Evolutionary conservation across 495 filamentous ascomycete genomes (phyloP).

Genomic region (Penicillium egyptiacum): DNA sequence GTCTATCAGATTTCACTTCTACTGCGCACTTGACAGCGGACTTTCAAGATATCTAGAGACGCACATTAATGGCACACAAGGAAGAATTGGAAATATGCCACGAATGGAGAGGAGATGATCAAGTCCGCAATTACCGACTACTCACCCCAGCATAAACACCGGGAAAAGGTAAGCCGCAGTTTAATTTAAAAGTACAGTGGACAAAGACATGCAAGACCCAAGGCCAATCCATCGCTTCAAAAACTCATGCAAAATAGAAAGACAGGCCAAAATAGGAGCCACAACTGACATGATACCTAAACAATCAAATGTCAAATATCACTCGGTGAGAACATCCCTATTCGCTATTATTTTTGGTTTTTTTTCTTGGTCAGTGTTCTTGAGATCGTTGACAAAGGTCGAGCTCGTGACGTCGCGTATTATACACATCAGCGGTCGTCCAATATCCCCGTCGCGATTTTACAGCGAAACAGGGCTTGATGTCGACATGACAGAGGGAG

Average conservation of each 20-base stretch:
- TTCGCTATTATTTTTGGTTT: conserved; percentile 21
- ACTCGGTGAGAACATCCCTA: conserved; percentile 3
- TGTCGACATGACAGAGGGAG: conserved; percentile 8
- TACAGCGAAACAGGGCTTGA: conserved; percentile 8
- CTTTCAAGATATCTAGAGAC: neutral
- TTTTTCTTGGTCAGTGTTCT: conserved; percentile 20
- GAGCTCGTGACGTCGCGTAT: conserved; percentile 42
- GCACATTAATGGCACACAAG: neutral
- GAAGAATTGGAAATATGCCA: conserved; percentile 26
- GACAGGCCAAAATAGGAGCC: conserved; percentile 19
- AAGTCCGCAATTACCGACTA: conserved; percentile 37
- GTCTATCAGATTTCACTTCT: no score
- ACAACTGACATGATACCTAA: conserved; percentile 1
- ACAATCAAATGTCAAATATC: neutral
- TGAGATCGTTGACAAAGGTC: conserved; percentile 32
- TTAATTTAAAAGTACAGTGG: conserved; percentile 41
- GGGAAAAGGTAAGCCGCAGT: conserved; percentile 22
- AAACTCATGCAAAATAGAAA: conserved; percentile 36
- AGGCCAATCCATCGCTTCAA: conserved; percentile 47
- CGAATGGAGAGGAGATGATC: conserved; percentile 42
- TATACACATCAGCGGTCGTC: conserved; percentile 33
- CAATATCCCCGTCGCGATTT: conserved; percentile 15
- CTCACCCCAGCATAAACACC: conserved; percentile 14
- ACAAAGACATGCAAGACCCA: conserved; percentile 44
- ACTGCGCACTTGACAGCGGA: neutral